phyloP scores from a whole-genome alignment of 1,284 basidiomycete species.

The Sparassis latifolia region DNA sequence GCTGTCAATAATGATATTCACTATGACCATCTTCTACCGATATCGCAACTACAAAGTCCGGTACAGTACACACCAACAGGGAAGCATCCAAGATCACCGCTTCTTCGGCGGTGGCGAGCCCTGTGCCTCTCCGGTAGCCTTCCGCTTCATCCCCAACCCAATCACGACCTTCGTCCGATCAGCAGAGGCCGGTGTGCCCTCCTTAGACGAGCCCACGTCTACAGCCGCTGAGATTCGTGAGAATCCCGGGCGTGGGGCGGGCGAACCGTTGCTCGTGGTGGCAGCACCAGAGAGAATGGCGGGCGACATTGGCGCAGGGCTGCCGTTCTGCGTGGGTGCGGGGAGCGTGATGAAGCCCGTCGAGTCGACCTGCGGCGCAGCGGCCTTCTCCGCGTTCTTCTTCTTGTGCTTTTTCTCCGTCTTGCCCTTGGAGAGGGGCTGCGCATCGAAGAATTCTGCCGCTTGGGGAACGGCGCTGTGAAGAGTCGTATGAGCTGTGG shows the following conservation, averaged over 20 bases:
- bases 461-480: constrained; percentile 74
- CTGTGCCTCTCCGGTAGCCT: constrained; percentile 56
- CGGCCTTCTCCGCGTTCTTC: constrained; percentile 51
- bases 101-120: constrained; percentile 42
- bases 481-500: not conserved
- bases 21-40: too few species aligned
- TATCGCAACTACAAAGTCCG: too few species aligned
- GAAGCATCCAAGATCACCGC: constrained; percentile 10
- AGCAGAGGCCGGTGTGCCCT: constrained; percentile 43
- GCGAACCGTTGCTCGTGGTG: constrained; percentile 45
- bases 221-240: constrained; percentile 58
- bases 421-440: constrained; percentile 67
- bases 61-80: too few species aligned
- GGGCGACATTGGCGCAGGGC: constrained; percentile 33
- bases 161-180: constrained; percentile 71
- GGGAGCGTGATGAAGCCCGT: constrained; percentile 68
- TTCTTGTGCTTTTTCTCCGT: constrained; percentile 78
- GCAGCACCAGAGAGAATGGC: constrained; percentile 20
- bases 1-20: too few species aligned
- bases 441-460: constrained; percentile 69
- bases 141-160: constrained; percentile 71
- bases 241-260: constrained; percentile 68
- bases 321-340: constrained; percentile 43
- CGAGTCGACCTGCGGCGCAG: constrained; percentile 39
- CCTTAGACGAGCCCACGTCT: constrained; percentile 35